These are phyloP conservation scores for Lolium rigidum DNA, from an alignment of 176 grass and related monocot genomes.

Conservation along the genomic window DNA sequence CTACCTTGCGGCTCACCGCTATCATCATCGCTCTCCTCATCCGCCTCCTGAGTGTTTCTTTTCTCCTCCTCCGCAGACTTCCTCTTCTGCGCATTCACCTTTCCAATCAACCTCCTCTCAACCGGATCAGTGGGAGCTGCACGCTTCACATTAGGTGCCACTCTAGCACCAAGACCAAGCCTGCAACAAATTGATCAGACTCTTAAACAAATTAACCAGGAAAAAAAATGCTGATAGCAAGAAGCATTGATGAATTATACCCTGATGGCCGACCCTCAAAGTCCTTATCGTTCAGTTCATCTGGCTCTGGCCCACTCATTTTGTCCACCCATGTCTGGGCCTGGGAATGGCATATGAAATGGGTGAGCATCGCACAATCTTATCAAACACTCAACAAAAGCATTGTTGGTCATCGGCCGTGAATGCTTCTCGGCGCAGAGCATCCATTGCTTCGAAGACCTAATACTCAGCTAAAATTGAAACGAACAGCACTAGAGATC, in stretches of 20 bases:
- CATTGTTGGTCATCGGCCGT: neutral
- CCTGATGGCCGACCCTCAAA: conserved; percentile 64
- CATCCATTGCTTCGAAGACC: neutral
- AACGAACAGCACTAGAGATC: neutral
- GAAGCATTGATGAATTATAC: conserved; percentile 23
- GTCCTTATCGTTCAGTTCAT: conserved; percentile 56
- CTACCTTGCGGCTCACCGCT: conserved; percentile 72
- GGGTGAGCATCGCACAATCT: neutral
- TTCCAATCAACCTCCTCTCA: conserved; percentile 66
- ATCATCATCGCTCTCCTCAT: conserved; percentile 56
- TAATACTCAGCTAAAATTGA: neutral
- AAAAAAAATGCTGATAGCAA: neutral
- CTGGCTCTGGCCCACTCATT: conserved; percentile 54
- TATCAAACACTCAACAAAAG: neutral
- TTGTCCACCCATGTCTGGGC: conserved; percentile 84
- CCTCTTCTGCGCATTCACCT: conserved; percentile 75
- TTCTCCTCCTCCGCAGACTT: conserved; percentile 57
- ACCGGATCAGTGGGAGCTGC: conserved; percentile 56
- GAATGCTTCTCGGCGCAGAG: neutral
- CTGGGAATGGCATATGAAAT: conserved; percentile 40
- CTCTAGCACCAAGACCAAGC: conserved; percentile 89
- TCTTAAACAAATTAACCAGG: neutral
- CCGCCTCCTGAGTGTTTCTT: conserved; percentile 36
- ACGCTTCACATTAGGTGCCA: conserved; percentile 47
- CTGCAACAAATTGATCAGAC: conserved; percentile 25